phyloP scores from a whole-genome alignment of 2,329 filamentous ascomycete species.

The Diaporthe nobilis region DNA sequence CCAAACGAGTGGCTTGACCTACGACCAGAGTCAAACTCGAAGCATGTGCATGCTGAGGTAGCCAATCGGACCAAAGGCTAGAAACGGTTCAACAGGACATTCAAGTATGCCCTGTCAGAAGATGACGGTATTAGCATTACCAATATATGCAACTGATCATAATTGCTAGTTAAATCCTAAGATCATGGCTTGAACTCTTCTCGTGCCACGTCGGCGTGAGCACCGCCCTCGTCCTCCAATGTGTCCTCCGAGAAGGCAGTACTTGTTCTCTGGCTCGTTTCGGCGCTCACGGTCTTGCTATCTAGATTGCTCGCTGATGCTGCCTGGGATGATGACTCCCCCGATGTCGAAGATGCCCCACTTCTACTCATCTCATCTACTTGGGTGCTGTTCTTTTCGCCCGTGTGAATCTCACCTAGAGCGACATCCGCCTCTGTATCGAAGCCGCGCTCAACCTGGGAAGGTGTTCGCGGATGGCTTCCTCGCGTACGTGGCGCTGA shows the following conservation, averaged over 20 bases:
- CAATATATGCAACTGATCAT: background rate
- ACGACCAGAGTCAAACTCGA: background rate
- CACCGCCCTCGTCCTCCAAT: background rate
- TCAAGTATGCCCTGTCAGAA: background rate
- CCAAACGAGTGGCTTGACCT: background rate
- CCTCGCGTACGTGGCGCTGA: background rate
- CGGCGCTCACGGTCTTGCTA: constrained; percentile 20
- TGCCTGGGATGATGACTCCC: constrained; percentile 15
- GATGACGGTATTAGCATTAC: background rate
- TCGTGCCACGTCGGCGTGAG: background rate
- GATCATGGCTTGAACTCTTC: background rate
- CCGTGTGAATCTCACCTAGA: constrained; percentile 8
- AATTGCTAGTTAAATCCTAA: background rate
- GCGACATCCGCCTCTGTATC: background rate
- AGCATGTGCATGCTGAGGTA: background rate
- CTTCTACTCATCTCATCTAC: background rate
- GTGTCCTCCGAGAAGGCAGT: constrained; percentile 2
- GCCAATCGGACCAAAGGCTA: background rate
- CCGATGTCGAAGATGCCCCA: constrained; percentile 23
- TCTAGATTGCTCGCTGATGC: background rate
- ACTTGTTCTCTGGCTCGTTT: constrained; percentile 29
- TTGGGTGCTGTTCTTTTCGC: background rate
- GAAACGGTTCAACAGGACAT: background rate
- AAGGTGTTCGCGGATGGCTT: constrained; percentile 7
- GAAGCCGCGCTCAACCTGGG: background rate